These are phyloP conservation scores for Fraxinus nigra DNA, from an alignment of 305 asterid species.

Conservation along the genomic window DNA sequence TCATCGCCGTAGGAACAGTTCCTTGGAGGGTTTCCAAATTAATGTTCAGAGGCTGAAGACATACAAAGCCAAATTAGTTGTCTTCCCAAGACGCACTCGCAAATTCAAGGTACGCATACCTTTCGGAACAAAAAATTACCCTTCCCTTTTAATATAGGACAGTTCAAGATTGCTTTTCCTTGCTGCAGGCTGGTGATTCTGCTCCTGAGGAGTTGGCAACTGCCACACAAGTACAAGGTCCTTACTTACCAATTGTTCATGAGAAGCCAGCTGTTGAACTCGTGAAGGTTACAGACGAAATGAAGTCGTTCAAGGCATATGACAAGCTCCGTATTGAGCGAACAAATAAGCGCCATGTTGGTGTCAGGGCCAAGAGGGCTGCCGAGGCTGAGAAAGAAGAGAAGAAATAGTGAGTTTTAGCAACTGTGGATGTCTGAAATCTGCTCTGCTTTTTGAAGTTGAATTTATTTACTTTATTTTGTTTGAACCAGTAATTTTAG, in stretches of 20 bases:
- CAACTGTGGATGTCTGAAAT: neutral
- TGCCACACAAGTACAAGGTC: constrained; percentile 78
- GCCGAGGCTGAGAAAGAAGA: constrained; percentile 94
- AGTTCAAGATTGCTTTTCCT: neutral
- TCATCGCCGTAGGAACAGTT: constrained; percentile 59
- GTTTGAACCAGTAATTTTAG: constrained; percentile 17
- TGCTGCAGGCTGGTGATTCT: constrained; percentile 68
- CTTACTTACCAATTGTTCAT: constrained; percentile 58
- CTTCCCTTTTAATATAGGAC: neutral
- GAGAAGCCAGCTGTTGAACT: constrained; percentile 73
- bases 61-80: constrained; percentile 69
- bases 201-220: constrained; percentile 78
- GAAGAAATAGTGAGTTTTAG: constrained; percentile 49
- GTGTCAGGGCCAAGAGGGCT: constrained; percentile 77
- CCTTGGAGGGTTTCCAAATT: constrained; percentile 64
- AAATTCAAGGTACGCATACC: constrained; percentile 46
- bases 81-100: constrained; percentile 65
- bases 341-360: constrained; percentile 62
- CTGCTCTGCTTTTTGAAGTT: constrained; percentile 14
- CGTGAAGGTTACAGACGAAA: constrained; percentile 62
- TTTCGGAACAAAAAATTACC: neutral
- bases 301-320: constrained; percentile 82
- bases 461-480: constrained; percentile 24
- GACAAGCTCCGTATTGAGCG: constrained; percentile 79
- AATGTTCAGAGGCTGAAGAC: constrained; percentile 70